Evolutionary conservation across 2,329 filamentous ascomycete species (phyloP).

Genomic region (Botrytis tulipae): DNA sequence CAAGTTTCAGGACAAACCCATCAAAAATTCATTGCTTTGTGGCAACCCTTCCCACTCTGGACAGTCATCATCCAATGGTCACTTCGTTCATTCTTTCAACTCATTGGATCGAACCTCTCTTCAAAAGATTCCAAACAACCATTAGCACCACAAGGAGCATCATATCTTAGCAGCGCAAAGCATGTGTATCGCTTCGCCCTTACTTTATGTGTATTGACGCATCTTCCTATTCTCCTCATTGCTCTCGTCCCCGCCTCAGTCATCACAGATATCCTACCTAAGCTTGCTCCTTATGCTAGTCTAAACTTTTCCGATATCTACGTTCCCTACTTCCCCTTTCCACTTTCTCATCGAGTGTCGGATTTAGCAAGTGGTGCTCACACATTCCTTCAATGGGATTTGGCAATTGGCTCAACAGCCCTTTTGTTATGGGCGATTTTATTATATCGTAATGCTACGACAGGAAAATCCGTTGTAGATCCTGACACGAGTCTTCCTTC

Average conservation of each 20-base stretch:
- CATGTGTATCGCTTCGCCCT: conserved; percentile 41
- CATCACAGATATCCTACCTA: conserved; percentile 40
- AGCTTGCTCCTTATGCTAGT: conserved; percentile 37
- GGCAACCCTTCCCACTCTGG: conserved; percentile 51
- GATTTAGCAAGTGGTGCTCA: conserved; percentile 42
- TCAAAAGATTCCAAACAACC: conserved; percentile 28
- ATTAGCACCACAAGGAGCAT: conserved; percentile 28
- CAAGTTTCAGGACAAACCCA: conserved; percentile 43
- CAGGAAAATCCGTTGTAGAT: conserved; percentile 26
- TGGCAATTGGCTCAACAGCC: conserved; percentile 44
- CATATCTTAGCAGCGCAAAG: conserved; percentile 30
- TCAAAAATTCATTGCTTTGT: conserved; percentile 48
- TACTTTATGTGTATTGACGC: conserved; percentile 40
- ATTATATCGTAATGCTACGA: conserved; percentile 38
- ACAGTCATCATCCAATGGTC: conserved; percentile 43
- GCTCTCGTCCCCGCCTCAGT: conserved; percentile 42
- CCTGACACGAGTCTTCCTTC: conserved; percentile 25
- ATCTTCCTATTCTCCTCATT: conserved; percentile 44
- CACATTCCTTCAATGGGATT: conserved; percentile 50
- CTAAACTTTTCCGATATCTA: conserved; percentile 43
- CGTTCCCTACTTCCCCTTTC: conserved; percentile 39
- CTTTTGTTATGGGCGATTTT: conserved; percentile 47
- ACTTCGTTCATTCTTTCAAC: conserved; percentile 24
- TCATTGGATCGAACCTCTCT: conserved; percentile 26
- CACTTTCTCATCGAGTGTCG: conserved; percentile 29